Evolutionary conservation across 1,139 yeast genomes (phyloP).

Genomic region (Pichia sp.): DNA sequence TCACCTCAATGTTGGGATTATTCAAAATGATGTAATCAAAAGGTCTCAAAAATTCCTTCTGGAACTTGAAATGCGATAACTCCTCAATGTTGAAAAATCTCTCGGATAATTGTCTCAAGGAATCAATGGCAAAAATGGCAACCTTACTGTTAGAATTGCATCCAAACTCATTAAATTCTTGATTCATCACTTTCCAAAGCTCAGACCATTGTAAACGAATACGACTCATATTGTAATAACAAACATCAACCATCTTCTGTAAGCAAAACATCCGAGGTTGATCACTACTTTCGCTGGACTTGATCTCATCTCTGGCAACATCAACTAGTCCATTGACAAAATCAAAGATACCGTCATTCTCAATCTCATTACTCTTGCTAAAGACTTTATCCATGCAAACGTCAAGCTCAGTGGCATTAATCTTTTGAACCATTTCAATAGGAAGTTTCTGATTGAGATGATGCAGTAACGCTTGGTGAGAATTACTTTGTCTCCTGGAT

Average conservation of each 20-base stretch:
- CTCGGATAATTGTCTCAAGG: constrained; percentile 86
- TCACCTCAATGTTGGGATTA: constrained; percentile 63
- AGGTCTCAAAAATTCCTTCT: constrained; percentile 87
- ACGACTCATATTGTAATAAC: constrained; percentile 95
- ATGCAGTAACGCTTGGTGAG: constrained; percentile 42
- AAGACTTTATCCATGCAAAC: constrained; percentile 85
- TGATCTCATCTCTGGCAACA: constrained; percentile 87
- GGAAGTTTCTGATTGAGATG: constrained; percentile 44
- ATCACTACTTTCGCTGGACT: constrained; percentile 72
- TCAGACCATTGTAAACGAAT: constrained; percentile 96
- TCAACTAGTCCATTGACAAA: constrained; percentile 83
- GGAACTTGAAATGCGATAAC: constrained; percentile 91
- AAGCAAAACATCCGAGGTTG: constrained; percentile 89
- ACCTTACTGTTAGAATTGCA: constrained; percentile 71
- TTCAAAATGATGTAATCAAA: constrained; percentile 73
- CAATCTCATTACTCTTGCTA: constrained; percentile 70
- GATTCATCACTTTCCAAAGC: constrained; percentile 91
- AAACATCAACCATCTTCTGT: constrained; percentile 94
- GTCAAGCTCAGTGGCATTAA: constrained; percentile 69
- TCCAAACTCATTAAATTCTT: constrained; percentile 79
- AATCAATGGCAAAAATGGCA: constrained; percentile 87
- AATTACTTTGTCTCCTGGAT: constrained; percentile 37
- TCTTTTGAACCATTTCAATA: constrained; percentile 49
- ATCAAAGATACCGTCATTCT: constrained; percentile 78
- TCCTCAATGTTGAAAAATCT: constrained; percentile 92